Conservation (phyloP, 2,329 filamentous ascomycete species). For the Nectriaceae sp. region DNA sequence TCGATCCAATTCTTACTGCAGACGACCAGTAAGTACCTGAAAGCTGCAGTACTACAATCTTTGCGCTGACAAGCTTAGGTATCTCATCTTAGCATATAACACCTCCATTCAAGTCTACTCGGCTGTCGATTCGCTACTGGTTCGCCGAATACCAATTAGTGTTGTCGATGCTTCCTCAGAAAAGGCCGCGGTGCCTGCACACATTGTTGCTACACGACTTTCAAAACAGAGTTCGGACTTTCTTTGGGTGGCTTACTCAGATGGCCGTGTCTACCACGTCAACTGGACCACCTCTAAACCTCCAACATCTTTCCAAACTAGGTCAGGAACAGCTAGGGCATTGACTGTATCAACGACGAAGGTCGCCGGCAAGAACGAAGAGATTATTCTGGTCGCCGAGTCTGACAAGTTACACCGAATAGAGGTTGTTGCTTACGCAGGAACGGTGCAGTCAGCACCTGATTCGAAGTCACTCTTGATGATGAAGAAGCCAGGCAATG, state of each 20-base stretch:
- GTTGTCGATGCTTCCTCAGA: constrained; percentile 28
- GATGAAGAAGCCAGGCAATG: constrained; percentile 37
- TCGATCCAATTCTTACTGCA: constrained; percentile 62
- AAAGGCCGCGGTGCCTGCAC: constrained; percentile 26
- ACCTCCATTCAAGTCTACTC: constrained; percentile 81
- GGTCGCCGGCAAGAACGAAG: constrained; percentile 36
- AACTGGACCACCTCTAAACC: constrained; percentile 55
- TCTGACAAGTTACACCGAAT: constrained; percentile 36
- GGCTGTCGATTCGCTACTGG: constrained; percentile 75
- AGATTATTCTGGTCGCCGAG: constrained; percentile 52
- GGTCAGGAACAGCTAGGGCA: constrained; percentile 46
- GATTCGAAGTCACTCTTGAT: constrained; percentile 39
- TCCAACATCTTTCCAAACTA: constrained; percentile 43
- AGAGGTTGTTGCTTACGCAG: constrained; percentile 50
- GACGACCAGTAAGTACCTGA: constrained; percentile 58
- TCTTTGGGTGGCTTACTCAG: constrained; percentile 62
- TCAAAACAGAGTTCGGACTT: constrained; percentile 44
- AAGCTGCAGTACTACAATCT: background rate
- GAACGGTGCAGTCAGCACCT: constrained; percentile 29
- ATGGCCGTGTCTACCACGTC: constrained; percentile 58
- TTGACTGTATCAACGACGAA: constrained; percentile 45
- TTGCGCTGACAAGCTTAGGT: constrained; percentile 45
- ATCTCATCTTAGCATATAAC: constrained; percentile 74
- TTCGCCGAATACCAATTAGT: constrained; percentile 66
- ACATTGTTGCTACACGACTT: constrained; percentile 45